Evolutionary conservation across 1,284 basidiomycete genomes (phyloP).

Genomic region (Pascua sp.): DNA sequence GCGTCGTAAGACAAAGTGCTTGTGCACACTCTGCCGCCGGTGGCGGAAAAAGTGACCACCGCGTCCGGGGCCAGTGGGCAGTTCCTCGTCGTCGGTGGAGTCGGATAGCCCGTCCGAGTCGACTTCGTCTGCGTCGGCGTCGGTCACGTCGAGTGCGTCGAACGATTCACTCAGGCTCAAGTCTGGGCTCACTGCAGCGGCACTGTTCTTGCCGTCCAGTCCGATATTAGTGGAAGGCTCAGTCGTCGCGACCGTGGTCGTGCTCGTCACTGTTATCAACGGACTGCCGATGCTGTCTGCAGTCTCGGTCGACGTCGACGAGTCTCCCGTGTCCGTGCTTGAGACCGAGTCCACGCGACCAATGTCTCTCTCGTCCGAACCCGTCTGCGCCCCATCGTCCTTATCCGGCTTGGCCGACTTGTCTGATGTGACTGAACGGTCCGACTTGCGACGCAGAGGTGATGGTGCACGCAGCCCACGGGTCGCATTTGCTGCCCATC

Average conservation of each 20-base stretch:
- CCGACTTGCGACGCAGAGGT: too few species aligned
- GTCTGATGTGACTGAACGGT: too few species aligned
- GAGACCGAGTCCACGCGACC: neutral
- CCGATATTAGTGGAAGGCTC: neutral
- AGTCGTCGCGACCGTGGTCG: neutral
- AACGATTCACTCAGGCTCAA: neutral
- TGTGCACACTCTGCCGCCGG: conserved; percentile 19
- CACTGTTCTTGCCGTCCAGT: neutral
- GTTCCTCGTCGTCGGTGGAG: conserved; percentile 35
- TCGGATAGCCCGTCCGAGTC: conserved; percentile 39
- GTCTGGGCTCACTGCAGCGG: neutral
- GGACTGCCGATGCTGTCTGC: neutral
- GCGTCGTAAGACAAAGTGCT: conserved; percentile 63
- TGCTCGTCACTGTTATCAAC: neutral
- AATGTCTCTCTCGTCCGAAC: neutral
- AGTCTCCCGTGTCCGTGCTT: neutral
- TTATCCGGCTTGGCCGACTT: too few species aligned
- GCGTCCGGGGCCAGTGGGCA: conserved; percentile 5
- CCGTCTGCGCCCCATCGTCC: too few species aligned
- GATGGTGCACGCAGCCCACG: too few species aligned
- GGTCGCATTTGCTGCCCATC: too few species aligned
- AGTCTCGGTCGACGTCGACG: neutral
- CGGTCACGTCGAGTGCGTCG: neutral
- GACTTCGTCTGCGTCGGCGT: neutral
- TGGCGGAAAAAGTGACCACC: conserved; percentile 7